phyloP scores from a whole-genome alignment of 306 rosid genomes.

The peach (Prunus persica) region DNA sequence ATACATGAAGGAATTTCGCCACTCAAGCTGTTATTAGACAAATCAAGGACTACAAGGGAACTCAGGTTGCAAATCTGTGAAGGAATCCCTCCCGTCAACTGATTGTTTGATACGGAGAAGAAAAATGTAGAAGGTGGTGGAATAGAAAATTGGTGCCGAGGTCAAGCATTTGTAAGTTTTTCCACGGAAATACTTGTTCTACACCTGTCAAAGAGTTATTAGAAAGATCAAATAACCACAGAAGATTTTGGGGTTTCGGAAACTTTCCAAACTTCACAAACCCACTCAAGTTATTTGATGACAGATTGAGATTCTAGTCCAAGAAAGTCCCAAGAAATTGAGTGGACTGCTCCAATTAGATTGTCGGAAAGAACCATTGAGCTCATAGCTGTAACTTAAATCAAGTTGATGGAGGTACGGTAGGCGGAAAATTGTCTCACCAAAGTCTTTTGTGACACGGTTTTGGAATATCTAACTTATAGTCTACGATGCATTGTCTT shows the following conservation, averaged over 20 bases:
- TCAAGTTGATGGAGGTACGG: not conserved
- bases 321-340: not conserved
- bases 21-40: not conserved
- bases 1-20: slow-evolving; percentile 1
- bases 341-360: slow-evolving; percentile 7
- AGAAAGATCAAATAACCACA: not conserved
- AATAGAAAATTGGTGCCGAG: not conserved
- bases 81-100: slow-evolving; percentile 2
- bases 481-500: no score
- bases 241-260: no score
- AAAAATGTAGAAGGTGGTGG: not conserved
- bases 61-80: not conserved
- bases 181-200: not conserved
- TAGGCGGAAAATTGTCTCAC: not conserved
- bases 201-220: not conserved
- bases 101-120: not conserved
- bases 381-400: not conserved
- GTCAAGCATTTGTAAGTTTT: not conserved
- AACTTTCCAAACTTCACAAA: not conserved
- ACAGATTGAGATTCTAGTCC: not conserved
- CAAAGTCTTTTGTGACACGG: no score
- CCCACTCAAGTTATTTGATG: slow-evolving; percentile 9
- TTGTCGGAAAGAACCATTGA: not conserved
- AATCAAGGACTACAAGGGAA: not conserved
- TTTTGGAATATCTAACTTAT: no score